Base-by-base conservation (phyloP, 495 filamentous ascomycete genomes). In the Tuber melanosporum region DNA sequence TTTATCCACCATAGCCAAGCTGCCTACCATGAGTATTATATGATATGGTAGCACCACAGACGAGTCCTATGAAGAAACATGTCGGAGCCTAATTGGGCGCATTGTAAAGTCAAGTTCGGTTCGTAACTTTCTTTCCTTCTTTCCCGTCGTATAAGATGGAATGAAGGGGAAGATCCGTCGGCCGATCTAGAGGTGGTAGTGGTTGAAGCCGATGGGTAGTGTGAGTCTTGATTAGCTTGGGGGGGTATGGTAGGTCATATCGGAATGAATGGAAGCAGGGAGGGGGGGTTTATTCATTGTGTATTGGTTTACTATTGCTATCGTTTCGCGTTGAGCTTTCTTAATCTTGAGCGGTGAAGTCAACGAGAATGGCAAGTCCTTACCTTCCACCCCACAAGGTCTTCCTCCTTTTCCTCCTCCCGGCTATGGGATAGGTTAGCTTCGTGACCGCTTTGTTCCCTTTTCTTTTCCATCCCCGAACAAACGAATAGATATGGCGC, bases 1-100 rank as follows among this genome's bases (percentile, higher is more conserved):
- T 3, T 0, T 62, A 62, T n/a, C 10, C 26, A 26, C 57, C 26
- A 66, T 36, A 36, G 57, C 4, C 57, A 62, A 32, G 10, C 26
- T 26, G 0, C 57, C 49, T 32, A n/a, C 49, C 22, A 12, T 52
- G 9, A 10, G 8, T n/a, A 62, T 26, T 14, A 14, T 66, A 66
- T 15, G 57, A 32, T 66, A 66, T 2, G n/a, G 57, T 36, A 32
- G 57, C 26, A 17, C 26, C 26, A 62, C 52, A 66, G 57, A 36
- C 57, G 57, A 36, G 57, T 66, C 57, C 57, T 66, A 26, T 66
- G 32, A 36, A 66, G 57, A 66, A 66, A 66, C 57, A 66, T 66
- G 57, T 66, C 57, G 26, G 32, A 32, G 57, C 26, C 12, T 66
- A 36, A 66, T 66, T 66, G 57, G 57, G 57, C 57, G 26, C 15